Evolutionary conservation across 345 rosid genomes (phyloP), one percentile per base, ranked within the genome.

Genomic region (Gossypium anomalum): DNA sequence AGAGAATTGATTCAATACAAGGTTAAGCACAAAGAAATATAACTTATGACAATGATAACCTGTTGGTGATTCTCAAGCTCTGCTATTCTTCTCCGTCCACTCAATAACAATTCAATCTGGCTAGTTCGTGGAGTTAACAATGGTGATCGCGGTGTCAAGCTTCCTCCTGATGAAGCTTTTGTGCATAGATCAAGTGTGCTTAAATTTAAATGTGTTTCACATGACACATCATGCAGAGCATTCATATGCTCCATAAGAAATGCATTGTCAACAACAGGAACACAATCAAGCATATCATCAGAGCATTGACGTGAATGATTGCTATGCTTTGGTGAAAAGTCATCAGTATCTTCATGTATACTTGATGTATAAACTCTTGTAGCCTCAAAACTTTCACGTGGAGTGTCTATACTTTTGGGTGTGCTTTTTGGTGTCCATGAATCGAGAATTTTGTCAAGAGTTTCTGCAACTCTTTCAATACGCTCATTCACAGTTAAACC

Each of bases 131-230:
- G 93, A 29, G 92, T 89, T 84, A 86, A 72, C 75, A 89, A 83
- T 51, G 97, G 98, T 43, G 98, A 92, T 56, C 89, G 84, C 25
- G 99, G 99, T 48, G 99, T 95, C 85, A 87, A 84, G 87, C 97
- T 93, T 84, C 92, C 99, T 41, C 71, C 77, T 65, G 98, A 92
- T 16, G 90, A 83, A 19, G 80, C 71, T 75, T 83, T 89, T 19
- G 79, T 70, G 69, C 85, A 93, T 55, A n/a, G 59, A 83, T 86
- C 89, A 72, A 79, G 61, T 57, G 81, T 75, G 29, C 67, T 63
- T 48, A 43, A 17, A 63, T 41, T 43, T 17, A 82, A 78, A 75
- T 70, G 85, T 47, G 81, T 72, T 70, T 86, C 89, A 71, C 61
- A 57, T 57, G 61, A 10, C 22, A 80, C 49, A 51, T 83, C 86